phyloP scores from a whole-genome alignment of 1,284 basidiomycete genomes.

The Sanghuangporus baumii region DNA sequence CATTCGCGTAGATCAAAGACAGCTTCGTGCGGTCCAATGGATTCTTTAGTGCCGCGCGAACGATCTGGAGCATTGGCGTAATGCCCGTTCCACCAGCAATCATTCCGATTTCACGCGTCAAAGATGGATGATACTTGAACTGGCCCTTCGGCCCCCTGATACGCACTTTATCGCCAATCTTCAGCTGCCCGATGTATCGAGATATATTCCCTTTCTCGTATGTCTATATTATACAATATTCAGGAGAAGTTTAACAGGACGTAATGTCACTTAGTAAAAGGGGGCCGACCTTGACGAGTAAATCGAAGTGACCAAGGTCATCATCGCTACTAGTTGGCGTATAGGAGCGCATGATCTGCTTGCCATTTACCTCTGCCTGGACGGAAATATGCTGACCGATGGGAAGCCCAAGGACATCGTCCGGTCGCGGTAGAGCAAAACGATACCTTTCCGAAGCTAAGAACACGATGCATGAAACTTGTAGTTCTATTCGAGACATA shows the following conservation, averaged over 20 bases:
- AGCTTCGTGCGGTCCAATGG: slow-evolving; percentile 78
- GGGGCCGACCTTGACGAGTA: slow-evolving; percentile 82
- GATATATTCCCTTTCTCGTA: slow-evolving; percentile 98
- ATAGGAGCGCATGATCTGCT: slow-evolving; percentile 87
- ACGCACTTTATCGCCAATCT: slow-evolving; percentile 79
- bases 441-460: slow-evolving; percentile 66
- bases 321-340: slow-evolving; percentile 94
- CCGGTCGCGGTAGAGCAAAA: slow-evolving; percentile 71
- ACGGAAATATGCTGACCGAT: slow-evolving; percentile 96
- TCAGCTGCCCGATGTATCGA: slow-evolving; percentile 72
- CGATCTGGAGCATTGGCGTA: slow-evolving; percentile 97
- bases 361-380: slow-evolving; percentile 86
- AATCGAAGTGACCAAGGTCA: slow-evolving; percentile 89
- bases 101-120: slow-evolving; percentile 83
- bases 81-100: slow-evolving; percentile 96
- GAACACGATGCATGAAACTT: neutral
- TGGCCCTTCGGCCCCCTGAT: slow-evolving; percentile 96
- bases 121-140: slow-evolving; percentile 72
- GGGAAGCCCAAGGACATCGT: slow-evolving; percentile 85
- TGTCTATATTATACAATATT: slow-evolving; percentile 45
- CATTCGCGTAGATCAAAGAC: slow-evolving; percentile 93
- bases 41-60: slow-evolving; percentile 85
- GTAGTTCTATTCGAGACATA: slow-evolving; percentile 34
- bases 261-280: slow-evolving; percentile 11
- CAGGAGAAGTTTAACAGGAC: neutral